Evolutionary conservation across 2,329 filamentous ascomycete genomes (phyloP), one percentile per base, ranked within the genome.

Genomic region (Tolypocladium tropicale): DNA sequence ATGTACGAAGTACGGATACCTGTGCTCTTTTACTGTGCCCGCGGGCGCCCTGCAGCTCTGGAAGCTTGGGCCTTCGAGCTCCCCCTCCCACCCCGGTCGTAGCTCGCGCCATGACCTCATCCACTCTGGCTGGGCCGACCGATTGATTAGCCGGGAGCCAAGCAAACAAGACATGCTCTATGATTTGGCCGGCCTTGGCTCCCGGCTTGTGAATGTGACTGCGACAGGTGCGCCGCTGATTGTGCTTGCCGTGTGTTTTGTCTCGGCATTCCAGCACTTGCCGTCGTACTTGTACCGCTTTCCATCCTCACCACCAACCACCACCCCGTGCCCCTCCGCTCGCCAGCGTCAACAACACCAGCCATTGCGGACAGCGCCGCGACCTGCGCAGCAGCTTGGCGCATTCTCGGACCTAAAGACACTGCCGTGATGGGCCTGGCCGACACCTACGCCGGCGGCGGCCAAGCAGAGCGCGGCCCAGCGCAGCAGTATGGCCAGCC

Each of bases 341-440:
- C 25, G 21, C 33, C 28, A 49, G 46, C 46, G 28, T 49, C 46
- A 10, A 32, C 46, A n/a, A 2, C 43, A n/a, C 3, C 2, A 9
- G 12, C 23, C 16, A 18, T 25, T 28, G 25, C 43, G 43, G 25
- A 48, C 25, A 14, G 43, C 25, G 30, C 3, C 43, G 7, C 43
- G 10, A 1, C 25, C n/a, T n/a, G n/a, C n/a, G n/a, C n/a, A n/a
- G n/a, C n/a, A n/a, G n/a, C n/a, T n/a, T n/a, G 23, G 23, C 41
- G 23, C 21, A 46, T 23, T 23, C 23, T 11, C 23, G 6, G 11
- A 53, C 14, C 23, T 25, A 14, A 4, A 50, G 30, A 18, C 53
- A 52, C 50, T 48, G 53, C 52, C 59, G 59, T 55, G 57, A 72
- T 72, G 70, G 69, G 68, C 56, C 68, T 70, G 62, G 61, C 66